Conservation (phyloP, 1,139 yeast species). For the Zygoascus meyerae region DNA sequence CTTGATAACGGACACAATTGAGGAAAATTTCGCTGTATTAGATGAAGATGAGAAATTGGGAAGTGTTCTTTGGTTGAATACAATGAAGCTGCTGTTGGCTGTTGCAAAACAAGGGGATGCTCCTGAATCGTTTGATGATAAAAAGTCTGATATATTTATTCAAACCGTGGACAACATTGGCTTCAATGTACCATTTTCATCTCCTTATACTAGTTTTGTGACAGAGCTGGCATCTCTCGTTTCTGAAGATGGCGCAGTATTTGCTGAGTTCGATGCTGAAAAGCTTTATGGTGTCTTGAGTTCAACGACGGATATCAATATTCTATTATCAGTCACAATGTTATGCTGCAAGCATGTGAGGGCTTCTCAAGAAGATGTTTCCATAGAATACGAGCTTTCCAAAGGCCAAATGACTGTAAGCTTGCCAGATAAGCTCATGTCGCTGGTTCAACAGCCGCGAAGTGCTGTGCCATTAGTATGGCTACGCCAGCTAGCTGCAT, state of each 20-base stretch:
- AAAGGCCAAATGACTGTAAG: slow-evolving; percentile 10
- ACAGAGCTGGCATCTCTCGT: not conserved
- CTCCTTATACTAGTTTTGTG: not conserved
- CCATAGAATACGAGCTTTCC: slow-evolving; percentile 28
- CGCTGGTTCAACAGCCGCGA: slow-evolving; percentile 23
- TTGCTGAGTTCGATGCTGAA: slow-evolving; percentile 13
- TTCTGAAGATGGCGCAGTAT: not conserved
- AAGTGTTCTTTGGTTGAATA: not conserved
- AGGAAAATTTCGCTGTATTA: slow-evolving; percentile 24
- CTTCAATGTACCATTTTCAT: too few relatives aligned
- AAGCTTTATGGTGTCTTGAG: slow-evolving; percentile 29
- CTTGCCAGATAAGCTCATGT: slow-evolving; percentile 30
- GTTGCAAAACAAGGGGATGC: not conserved
- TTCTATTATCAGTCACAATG: slow-evolving; percentile 41
- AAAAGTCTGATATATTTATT: not conserved
- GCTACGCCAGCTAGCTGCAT: slow-evolving; percentile 53
- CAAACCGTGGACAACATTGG: slow-evolving; percentile 3
- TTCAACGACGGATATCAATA: slow-evolving; percentile 21
- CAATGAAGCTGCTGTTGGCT: slow-evolving; percentile 1
- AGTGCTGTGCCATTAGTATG: not conserved
- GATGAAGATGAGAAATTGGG: not conserved
- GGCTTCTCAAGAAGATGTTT: slow-evolving; percentile 34
- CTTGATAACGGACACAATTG: slow-evolving; percentile 19
- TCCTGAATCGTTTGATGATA: not conserved
- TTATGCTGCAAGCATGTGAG: slow-evolving; percentile 40